Base-by-base conservation (phyloP, 257 asterid species). In the Solanum acaule region DNA sequence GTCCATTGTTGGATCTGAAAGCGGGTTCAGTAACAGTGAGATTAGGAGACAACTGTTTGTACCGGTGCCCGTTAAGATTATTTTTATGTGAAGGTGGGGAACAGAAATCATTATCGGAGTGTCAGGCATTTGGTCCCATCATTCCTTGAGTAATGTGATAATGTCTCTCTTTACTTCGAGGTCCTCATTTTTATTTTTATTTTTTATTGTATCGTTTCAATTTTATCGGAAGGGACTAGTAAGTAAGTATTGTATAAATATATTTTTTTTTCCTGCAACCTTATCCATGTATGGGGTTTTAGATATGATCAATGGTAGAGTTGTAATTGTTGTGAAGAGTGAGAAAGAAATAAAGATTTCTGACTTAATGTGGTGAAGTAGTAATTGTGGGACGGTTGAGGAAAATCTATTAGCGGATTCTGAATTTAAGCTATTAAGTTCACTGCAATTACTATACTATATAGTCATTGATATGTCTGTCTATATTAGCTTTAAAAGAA, bases 31-130 rank as follows among this genome's bases (percentile, higher is more conserved):
- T 96, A 0, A 92, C 88, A 38, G 87, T 96, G 13, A 91, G 88
- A 10, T 91, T 96, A 89, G 99, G 99, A 35, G 95, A 95, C 46
- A 96, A 96, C 88, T 96, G 99, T 88, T 88, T 96, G 92, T 94
- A 91, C 91, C 90, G 98, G 89, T 96, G 99, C 49, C 98, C 99
- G 68, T 25, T 92, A 5, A 93, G 98, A 86, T 90, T 88, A 86
- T 93, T 95, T 88, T 91, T 96, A 42, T 96, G 99, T 90, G 94
- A 85, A 10, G 99, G 98, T 89, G 99, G 99, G 91, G 92, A 49
- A 81, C 99, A 96, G 40, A 96, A 96, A 92, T 87, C 99, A 84
- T 90, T 92, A 10, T 84, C 33, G 49, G 93, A 93, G 90, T 96
- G 99, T 90, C 93, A 91, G 87, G 96, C 94, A 3, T 92, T 96